Evolutionary conservation across 352 stramenopile genomes (phyloP).

Genomic region (Phytophthora lateralis): DNA sequence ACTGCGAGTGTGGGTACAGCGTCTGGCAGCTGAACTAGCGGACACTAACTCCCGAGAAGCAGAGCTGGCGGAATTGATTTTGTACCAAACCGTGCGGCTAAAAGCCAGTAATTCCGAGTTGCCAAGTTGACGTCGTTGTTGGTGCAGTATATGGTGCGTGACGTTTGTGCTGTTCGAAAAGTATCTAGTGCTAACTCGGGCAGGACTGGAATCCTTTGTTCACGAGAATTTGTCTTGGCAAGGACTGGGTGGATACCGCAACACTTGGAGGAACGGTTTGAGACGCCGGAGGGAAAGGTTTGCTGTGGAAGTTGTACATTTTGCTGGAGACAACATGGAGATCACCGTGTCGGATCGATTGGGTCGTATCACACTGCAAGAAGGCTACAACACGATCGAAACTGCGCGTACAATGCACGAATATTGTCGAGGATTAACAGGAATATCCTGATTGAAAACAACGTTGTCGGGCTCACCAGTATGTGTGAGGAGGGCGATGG

Average conservation of each 20-base stretch:
- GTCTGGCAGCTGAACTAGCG: background rate
- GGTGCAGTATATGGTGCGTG: slow-evolving; percentile 12
- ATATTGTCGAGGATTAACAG: slow-evolving; percentile 1
- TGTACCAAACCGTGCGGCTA: slow-evolving; percentile 25
- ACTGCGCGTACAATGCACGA: slow-evolving; percentile 10
- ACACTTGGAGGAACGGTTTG: slow-evolving; percentile 12
- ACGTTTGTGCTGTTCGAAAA: background rate
- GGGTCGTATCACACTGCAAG: slow-evolving; percentile 32
- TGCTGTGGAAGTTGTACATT: slow-evolving; percentile 32
- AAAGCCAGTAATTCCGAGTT: slow-evolving; percentile 33
- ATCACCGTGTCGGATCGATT: slow-evolving; percentile 37
- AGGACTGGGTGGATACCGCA: slow-evolving; percentile 4
- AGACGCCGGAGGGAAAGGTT: slow-evolving; percentile 6
- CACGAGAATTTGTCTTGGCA: slow-evolving; percentile 5
- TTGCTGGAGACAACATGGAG: slow-evolving; percentile 29
- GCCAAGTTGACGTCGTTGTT: slow-evolving; percentile 31
- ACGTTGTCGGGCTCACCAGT: no score
- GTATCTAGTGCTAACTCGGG: slow-evolving; percentile 1
- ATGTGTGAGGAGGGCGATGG: background rate
- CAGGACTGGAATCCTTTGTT: slow-evolving; percentile 12
- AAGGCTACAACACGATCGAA: slow-evolving; percentile 41
- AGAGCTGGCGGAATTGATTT: background rate
- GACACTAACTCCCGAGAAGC: slow-evolving; percentile 2
- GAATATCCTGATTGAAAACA: background rate
- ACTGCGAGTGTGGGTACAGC: no score